Conservation (phyloP, 441 rosid species). For the Rhodomyrtus psidioides region DNA sequence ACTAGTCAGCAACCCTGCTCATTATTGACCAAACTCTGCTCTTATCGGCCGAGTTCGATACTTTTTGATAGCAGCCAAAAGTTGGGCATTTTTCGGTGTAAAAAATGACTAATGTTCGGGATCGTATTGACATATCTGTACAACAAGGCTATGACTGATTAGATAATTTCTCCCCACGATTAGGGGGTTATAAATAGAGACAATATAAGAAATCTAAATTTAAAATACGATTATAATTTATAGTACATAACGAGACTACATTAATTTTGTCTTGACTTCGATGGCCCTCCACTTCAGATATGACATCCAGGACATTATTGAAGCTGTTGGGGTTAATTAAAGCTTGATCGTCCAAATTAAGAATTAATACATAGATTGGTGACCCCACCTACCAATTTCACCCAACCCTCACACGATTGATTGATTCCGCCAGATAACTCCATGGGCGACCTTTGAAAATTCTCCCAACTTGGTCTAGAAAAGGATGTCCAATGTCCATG, state of each 20-base stretch:
- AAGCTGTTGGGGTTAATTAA: neutral
- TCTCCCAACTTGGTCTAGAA: neutral
- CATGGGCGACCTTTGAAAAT: neutral
- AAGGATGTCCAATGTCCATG: neutral
- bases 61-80: too few relatives aligned
- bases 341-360: neutral
- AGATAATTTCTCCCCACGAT: rapidly evolving
- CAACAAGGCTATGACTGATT: neutral
- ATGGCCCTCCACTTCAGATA: neutral
- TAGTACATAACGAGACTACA: neutral
- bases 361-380: neutral
- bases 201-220: neutral
- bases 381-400: neutral
- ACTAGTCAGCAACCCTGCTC: too few relatives aligned
- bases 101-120: rapidly evolving
- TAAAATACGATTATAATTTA: neutral
- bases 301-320: neutral
- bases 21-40: too few relatives aligned
- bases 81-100: too few relatives aligned
- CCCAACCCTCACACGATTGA: neutral
- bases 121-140: rapidly evolving
- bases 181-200: neutral
- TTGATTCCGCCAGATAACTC: neutral
- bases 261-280: neutral
- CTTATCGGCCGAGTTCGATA: too few relatives aligned